Base-by-base conservation (phyloP, 257 asterid species). In the Echium plantagineum region DNA sequence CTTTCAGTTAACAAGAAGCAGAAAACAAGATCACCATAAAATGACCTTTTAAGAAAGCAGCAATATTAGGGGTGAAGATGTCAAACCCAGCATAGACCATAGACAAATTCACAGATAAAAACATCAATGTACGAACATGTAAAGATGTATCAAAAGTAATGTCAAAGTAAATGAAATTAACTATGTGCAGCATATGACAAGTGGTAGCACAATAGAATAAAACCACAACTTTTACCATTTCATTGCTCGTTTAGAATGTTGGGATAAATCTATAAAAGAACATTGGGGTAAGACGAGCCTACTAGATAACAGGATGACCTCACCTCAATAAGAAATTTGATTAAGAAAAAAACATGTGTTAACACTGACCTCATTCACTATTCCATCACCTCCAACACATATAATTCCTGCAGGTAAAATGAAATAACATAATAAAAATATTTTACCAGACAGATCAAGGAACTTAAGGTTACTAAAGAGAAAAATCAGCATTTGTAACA, bases 321-420 rank as follows among this genome's bases (percentile, higher is more conserved):
- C 13, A 35, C 47, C 47, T 54, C 3, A 46, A 26, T 9, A 22
- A 24, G 30, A 32, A 65, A 61, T 24, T 16, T 21, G 48, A 49
- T 19, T 26, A 47, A 5, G 17, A 49, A 9, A 22, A 30, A 54
- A 26, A 60, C 9, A 60, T 22, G 51, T 63, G 42, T 55, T 52
- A 42, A 46, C 66, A 59, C 71, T 64, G 30, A 93, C 98, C 98
- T 93, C 98, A 75, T 93, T 93, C 72, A 93, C 84, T 68, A 93
- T 86, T 60, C 98, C 98, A 72, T 93, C 97, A 62, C 98, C 97
- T 59, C 98, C 98, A 59, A 93, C 98, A 62, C 98, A 93, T 74
- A 93, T 89, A 69, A 93, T 89, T 68, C 98, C 98, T 93, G 89
- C 62, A 65, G 61, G 57, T 53, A 32, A 31, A 15, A 35, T 59